Evolutionary conservation across 2,329 filamentous ascomycete species (phyloP).

Genomic region (Fusarium haematococcum): DNA sequence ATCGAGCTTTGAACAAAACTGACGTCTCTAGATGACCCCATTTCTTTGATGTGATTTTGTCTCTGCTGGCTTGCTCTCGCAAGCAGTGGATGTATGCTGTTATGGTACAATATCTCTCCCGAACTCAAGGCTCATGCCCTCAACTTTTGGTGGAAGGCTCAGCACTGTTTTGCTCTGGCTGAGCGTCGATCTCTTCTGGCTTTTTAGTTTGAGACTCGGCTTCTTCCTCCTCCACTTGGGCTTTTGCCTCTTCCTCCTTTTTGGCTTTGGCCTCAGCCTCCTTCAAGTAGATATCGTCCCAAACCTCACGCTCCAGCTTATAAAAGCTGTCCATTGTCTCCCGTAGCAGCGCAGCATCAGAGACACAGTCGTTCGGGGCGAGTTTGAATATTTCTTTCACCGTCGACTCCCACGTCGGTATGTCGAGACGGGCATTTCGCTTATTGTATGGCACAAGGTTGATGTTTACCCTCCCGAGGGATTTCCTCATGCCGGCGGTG

Average conservation of each 20-base stretch:
- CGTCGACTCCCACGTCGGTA: background rate
- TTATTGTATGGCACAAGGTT: background rate
- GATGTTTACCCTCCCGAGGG: constrained; percentile 30
- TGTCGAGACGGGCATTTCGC: too few relatives aligned
- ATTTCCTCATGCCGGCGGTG: constrained; percentile 39
- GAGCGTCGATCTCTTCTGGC: background rate
- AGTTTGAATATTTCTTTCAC: background rate
- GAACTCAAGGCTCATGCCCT: background rate
- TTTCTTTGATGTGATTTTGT: background rate
- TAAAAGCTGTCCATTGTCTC: constrained; percentile 35
- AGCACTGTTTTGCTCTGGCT: background rate
- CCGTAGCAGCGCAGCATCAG: background rate
- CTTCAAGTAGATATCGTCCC: constrained; percentile 46
- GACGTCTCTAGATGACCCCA: background rate
- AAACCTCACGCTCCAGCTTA: constrained; percentile 76
- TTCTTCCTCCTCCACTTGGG: background rate
- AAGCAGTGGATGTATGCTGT: background rate
- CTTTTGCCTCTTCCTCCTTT: background rate
- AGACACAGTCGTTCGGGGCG: background rate
- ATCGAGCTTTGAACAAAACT: background rate
- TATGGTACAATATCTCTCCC: background rate
- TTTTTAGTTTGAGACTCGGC: background rate
- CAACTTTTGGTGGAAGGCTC: background rate
- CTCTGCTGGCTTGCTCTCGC: background rate
- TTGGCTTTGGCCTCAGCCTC: background rate